A percentile compares a stretch with the other conserved stretches of the same genome.
Evolutionary conservation across 2,329 filamentous ascomycete species (phyloP).

Genomic region (Domatiomyces globalis): DNA sequence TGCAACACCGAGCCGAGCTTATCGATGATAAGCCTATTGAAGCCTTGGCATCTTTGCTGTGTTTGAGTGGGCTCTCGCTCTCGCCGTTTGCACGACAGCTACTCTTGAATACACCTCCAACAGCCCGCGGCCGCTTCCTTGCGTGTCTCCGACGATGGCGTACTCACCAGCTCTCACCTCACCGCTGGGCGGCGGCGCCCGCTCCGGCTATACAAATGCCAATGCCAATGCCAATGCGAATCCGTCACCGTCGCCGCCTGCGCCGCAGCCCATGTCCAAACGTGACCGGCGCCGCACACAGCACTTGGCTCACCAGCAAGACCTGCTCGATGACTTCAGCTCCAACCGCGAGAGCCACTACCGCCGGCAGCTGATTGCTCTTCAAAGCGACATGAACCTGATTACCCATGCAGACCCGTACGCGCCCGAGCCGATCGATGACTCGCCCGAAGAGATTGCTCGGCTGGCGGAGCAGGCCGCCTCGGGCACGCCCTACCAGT

Average conservation of each 20-base stretch:
- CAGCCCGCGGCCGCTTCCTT: too few relatives aligned
- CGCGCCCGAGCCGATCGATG: conserved; percentile 52
- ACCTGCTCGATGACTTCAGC: conserved; percentile 63
- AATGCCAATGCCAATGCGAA: conserved; percentile 1
- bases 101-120: neutral
- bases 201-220: conserved; percentile 3
- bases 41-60: neutral
- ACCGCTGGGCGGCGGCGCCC: conserved; percentile 18
- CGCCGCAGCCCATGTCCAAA: conserved; percentile 49
- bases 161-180: conserved; percentile 28
- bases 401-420: conserved; percentile 79
- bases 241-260: conserved; percentile 24
- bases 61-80: neutral
- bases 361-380: conserved; percentile 73
- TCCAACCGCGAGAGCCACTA: conserved; percentile 73
- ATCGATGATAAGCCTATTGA: neutral
- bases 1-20: too few relatives aligned
- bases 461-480: conserved; percentile 45
- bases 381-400: conserved; percentile 81
- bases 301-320: conserved; percentile 62
- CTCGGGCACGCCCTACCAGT: conserved; percentile 48
- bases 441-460: conserved; percentile 50
- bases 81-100: neutral
- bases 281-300: conserved; percentile 78
- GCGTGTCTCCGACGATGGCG: conserved; percentile 21